Evolutionary conservation across 306 rosid genomes (phyloP), one percentile per base, ranked within the genome.

Genomic region (Cotoneaster glaucophyllus): DNA sequence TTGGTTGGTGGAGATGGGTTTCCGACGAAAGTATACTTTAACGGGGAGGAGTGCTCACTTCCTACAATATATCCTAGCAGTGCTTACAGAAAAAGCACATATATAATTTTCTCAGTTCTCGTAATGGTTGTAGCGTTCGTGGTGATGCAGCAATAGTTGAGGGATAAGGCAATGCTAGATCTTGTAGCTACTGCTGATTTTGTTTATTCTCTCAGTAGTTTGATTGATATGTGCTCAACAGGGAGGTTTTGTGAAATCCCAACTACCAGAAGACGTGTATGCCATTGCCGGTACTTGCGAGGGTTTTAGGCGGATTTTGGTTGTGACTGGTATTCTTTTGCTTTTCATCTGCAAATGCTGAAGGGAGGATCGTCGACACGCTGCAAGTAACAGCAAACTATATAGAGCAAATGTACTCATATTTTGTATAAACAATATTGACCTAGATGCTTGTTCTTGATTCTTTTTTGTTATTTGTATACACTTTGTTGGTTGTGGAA

Each of bases 41-140:
- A 96, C 56, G 99, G 98, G 19, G 98, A 96, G 74, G 99, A 96
- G 79, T 96, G 99, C 78, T 84, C 89, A 21, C 86, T 96, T 80
- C 99, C 99, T 28, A 76, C 86, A 3, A 73, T 79, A n/a, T 4
- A 25, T 67, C 99, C 99, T 39, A 87, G 73, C 66, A 82, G 80
- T 66, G 90, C 82, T 74, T 65, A 64, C 72, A 69, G 80, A 70
- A 82, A 57, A 54, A 82, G 25, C 62, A 69, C 86, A n/a, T 81
- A 87, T 19, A 68, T 74, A 43, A 58, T 70, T 43, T 66, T 82
- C 54, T 58, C 81, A 3, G 15, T 83, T 48, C 63, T 87, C 76
- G 25, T 89, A 54, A 9, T 78, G 48, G 78, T 86, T 34, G 25
- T 82, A 43, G 50, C 77, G 76, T 62, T 83, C 66, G 21, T 85